Evolutionary conservation across 192 early-diverging fungal genomes (phyloP).

Genomic region (Backusella psychrophila): DNA sequence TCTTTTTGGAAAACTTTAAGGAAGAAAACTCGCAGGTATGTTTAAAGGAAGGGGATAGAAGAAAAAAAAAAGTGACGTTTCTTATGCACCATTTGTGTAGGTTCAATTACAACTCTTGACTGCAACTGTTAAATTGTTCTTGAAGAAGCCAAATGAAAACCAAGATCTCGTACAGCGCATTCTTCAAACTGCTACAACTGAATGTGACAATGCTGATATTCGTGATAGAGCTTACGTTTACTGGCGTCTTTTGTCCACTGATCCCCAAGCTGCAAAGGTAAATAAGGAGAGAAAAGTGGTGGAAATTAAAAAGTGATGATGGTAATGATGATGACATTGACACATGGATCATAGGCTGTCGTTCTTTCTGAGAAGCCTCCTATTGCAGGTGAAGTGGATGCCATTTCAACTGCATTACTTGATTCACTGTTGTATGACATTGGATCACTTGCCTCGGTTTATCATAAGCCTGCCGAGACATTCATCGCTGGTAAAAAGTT

Average conservation of each 20-base stretch:
- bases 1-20: constrained; percentile 82
- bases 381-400: constrained; percentile 64
- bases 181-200: constrained; percentile 85
- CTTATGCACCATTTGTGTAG: constrained; percentile 22
- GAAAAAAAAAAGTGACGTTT: neutral
- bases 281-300: neutral
- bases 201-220: constrained; percentile 92
- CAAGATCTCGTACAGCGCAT: constrained; percentile 87
- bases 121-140: constrained; percentile 90
- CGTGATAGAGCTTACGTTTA: constrained; percentile 97
- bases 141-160: constrained; percentile 82
- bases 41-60: constrained; percentile 1
- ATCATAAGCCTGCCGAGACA: constrained; percentile 84
- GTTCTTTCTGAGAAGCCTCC: constrained; percentile 89
- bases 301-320: neutral
- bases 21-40: constrained; percentile 75
- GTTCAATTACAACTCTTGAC: constrained; percentile 93
- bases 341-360: constrained; percentile 49
- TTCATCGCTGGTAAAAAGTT: constrained; percentile 69
- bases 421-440: constrained; percentile 90
- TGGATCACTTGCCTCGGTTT: constrained; percentile 88
- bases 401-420: constrained; percentile 70
- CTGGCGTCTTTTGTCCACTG: constrained; percentile 93
- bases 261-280: constrained; percentile 91
- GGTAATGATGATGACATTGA: constrained; percentile 14